A percentile compares a stretch with the other conserved stretches of the same genome.
These are phyloP conservation scores for Bothia castanella DNA, from an alignment of 1,284 basidiomycete genomes.

Conservation along the genomic window DNA sequence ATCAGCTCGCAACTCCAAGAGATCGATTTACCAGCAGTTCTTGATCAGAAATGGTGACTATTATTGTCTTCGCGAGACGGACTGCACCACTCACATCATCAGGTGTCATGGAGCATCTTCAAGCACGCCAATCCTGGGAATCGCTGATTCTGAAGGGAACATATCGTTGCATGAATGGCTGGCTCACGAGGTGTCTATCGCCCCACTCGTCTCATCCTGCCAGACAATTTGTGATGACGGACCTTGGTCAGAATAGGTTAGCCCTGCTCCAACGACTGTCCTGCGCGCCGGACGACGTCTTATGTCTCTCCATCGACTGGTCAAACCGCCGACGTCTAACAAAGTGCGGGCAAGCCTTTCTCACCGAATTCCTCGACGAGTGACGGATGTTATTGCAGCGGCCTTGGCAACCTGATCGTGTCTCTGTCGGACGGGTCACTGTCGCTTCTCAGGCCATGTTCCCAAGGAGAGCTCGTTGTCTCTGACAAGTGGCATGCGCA, in stretches of 20 bases:
- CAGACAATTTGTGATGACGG: not conserved
- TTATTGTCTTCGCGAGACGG: not conserved
- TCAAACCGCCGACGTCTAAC: conserved; percentile 54
- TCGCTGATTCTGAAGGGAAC: conserved; percentile 83
- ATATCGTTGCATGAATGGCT: conserved; percentile 61
- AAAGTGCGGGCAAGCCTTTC: conserved; percentile 24
- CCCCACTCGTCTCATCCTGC: not conserved
- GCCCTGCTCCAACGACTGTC: conserved; percentile 45
- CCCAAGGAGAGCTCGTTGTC: conserved; percentile 42
- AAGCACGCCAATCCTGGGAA: conserved; percentile 50
- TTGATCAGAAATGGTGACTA: conserved; percentile 94
- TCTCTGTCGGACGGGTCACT: conserved; percentile 80
- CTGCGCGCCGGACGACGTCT: conserved; percentile 53
- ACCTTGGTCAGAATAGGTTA: conserved; percentile 43
- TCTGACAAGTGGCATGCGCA: conserved; percentile 79
- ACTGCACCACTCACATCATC: conserved; percentile 5
- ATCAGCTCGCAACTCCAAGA: conserved; percentile 63
- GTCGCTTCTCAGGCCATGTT: conserved; percentile 51
- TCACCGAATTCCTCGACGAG: not conserved
- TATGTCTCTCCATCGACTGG: conserved; percentile 90
- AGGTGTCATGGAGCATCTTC: conserved; percentile 57
- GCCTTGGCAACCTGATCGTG: conserved; percentile 58
- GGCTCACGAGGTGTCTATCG: conserved; percentile 43
- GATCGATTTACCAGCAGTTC: conserved; percentile 74
- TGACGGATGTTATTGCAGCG: conserved; percentile 32